phyloP scores from a whole-genome alignment of 768 basidiomycete species.

The button mushroom (Agaricus bisporus) region DNA sequence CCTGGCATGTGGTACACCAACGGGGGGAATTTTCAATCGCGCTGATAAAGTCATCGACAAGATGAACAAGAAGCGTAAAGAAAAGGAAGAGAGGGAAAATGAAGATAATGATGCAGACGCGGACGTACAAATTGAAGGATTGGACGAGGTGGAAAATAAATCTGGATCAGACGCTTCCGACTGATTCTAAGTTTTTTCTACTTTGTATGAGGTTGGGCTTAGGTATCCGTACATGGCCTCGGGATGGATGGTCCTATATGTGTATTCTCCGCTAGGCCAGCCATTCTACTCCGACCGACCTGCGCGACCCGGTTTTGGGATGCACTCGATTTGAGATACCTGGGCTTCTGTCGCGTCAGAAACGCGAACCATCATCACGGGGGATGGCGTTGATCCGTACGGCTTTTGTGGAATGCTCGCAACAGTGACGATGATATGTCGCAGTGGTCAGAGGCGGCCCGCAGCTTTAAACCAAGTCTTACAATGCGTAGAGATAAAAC shows the following conservation, averaged over 20 bases:
- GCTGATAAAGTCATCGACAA: conserved; percentile 91
- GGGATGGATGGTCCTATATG: background rate
- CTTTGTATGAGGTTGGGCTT: background rate
- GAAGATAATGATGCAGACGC: conserved; percentile 32
- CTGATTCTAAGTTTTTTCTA: conserved; percentile 3
- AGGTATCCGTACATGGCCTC: background rate
- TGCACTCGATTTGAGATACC: too few species aligned
- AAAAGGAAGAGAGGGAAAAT: conserved; percentile 46
- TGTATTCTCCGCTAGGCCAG: too few species aligned
- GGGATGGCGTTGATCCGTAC: too few species aligned
- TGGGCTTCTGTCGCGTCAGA: background rate
- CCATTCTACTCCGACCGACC: too few species aligned
- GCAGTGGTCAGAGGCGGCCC: too few species aligned
- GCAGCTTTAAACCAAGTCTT: too few species aligned
- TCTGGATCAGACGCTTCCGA: conserved; percentile 30
- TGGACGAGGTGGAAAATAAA: conserved; percentile 31
- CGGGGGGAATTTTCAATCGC: conserved; percentile 94
- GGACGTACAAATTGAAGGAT: conserved; percentile 57
- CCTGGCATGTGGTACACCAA: conserved; percentile 87
- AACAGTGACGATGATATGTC: too few species aligned
- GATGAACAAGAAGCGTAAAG: conserved; percentile 66
- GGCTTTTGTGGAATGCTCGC: too few species aligned
- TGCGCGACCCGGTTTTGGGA: too few species aligned
- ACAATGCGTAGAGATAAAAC: too few species aligned
- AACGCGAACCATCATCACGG: background rate